These are phyloP conservation scores for Hericium erinaceus DNA, from an alignment of 768 basidiomycete species.

Conservation along the genomic window DNA sequence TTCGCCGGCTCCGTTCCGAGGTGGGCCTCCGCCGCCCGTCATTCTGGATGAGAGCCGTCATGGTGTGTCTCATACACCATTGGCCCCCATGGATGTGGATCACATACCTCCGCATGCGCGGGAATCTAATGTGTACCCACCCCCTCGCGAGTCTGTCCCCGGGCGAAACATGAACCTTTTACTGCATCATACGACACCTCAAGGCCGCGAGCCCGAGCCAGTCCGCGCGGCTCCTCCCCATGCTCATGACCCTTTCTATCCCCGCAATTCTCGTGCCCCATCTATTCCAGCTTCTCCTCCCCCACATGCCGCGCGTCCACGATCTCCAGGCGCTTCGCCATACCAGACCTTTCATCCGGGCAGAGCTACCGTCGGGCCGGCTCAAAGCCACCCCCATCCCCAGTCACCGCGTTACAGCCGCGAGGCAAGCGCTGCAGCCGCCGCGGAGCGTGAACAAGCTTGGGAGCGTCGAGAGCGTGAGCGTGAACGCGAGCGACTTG, in stretches of 20 bases:
- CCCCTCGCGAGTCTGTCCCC: constrained; percentile 37
- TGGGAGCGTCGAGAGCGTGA: constrained; percentile 68
- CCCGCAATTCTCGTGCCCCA: constrained; percentile 39
- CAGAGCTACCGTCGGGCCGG: constrained; percentile 44
- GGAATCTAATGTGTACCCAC: constrained; percentile 34
- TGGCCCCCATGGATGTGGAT: constrained; percentile 66
- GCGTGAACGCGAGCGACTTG: constrained; percentile 20
- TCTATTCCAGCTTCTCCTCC: constrained; percentile 57
- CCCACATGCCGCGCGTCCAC: constrained; percentile 34
- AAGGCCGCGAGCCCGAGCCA: constrained; percentile 44
- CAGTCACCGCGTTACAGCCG: constrained; percentile 56
- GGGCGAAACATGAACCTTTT: constrained; percentile 31
- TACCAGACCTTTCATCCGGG: constrained; percentile 38
- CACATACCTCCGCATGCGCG: constrained; percentile 33
- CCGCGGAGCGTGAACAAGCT: constrained; percentile 39
- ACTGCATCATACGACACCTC: constrained; percentile 50
- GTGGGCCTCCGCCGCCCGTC: constrained; percentile 77
- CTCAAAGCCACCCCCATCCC: constrained; percentile 39
- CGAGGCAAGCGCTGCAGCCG: constrained; percentile 36
- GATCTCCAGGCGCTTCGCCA: constrained; percentile 40
- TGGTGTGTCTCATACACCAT: constrained; percentile 50
- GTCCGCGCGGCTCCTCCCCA: constrained; percentile 37
- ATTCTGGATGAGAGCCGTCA: constrained; percentile 71
- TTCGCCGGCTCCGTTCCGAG: constrained; percentile 69
- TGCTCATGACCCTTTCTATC: constrained; percentile 50